Conservation (phyloP, 2,329 filamentous ascomycete species). For the Penicillium fuscoglaucum region DNA sequence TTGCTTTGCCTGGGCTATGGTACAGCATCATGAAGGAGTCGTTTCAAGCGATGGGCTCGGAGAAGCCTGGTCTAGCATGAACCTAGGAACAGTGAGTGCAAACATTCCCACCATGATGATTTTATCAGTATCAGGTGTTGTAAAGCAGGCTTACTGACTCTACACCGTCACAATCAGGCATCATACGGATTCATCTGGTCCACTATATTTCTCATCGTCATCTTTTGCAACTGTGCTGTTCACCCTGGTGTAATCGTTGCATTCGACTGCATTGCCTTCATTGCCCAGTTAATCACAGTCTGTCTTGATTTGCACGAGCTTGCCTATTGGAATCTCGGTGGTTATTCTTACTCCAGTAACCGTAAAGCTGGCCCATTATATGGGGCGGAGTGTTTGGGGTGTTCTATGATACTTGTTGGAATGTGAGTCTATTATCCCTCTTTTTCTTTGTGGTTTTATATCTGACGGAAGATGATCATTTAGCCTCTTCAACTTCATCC, state of each 20-base stretch:
- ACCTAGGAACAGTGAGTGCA: slow-evolving; percentile 14
- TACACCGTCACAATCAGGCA: not conserved
- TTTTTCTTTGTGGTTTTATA: not conserved
- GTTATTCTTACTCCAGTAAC: slow-evolving; percentile 7
- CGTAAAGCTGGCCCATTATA: slow-evolving; percentile 6
- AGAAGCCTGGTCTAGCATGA: slow-evolving; percentile 7
- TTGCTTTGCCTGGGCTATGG: slow-evolving; percentile 20
- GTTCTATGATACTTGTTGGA: slow-evolving; percentile 16
- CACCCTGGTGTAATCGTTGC: slow-evolving; percentile 15
- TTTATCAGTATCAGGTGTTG: too few relatives aligned
- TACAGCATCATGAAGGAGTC: slow-evolving; percentile 10
- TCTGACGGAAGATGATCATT: not conserved
- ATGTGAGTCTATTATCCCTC: slow-evolving; percentile 3
- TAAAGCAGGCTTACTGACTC: not conserved
- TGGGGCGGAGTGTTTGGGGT: slow-evolving; percentile 15
- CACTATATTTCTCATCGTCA: slow-evolving; percentile 17
- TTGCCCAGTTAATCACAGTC: slow-evolving; percentile 14
- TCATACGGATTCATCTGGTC: slow-evolving; percentile 20
- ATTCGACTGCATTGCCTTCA: slow-evolving; percentile 15
- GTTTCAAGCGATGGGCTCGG: slow-evolving; percentile 18
- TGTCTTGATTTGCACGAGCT: slow-evolving; percentile 14
- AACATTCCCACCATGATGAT: fast-evolving
- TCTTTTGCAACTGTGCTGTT: slow-evolving; percentile 18
- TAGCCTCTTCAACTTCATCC: slow-evolving; percentile 13
- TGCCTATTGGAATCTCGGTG: slow-evolving; percentile 8